phyloP scores from a whole-genome alignment of 176 grass and related monocot genomes.

The Paspalum notatum region DNA sequence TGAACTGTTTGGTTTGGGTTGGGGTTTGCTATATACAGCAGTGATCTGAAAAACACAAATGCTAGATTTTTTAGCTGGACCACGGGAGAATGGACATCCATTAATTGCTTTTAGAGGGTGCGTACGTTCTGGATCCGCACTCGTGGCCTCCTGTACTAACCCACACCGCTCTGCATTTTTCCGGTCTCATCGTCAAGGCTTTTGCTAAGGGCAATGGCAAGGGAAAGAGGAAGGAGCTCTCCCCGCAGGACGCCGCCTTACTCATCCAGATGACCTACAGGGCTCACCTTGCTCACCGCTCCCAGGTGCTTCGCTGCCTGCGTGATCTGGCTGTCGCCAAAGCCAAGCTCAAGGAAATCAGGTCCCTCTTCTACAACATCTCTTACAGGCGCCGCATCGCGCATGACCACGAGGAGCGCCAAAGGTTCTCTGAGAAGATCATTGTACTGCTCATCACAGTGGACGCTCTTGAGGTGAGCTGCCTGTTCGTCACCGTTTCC shows the following conservation, averaged over 20 bases:
- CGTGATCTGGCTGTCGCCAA: constrained; percentile 84
- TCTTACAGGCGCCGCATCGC: constrained; percentile 55
- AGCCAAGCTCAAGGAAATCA: constrained; percentile 87
- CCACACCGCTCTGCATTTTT: not conserved
- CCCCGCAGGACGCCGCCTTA: constrained; percentile 75
- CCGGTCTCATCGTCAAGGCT: constrained; percentile 36
- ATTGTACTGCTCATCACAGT: constrained; percentile 89
- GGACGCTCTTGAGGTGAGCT: constrained; percentile 77
- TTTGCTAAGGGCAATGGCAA: constrained; percentile 62
- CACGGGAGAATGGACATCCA: no score
- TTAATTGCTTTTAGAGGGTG: no score
- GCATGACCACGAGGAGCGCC: constrained; percentile 61
- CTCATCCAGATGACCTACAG: constrained; percentile 80
- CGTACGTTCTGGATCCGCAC: not conserved
- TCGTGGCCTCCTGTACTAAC: not conserved
- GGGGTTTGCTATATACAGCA: no score
- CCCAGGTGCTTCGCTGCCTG: constrained; percentile 82
- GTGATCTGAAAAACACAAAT: no score
- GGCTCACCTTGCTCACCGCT: constrained; percentile 79
- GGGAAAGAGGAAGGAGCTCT: constrained; percentile 77
- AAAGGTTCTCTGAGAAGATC: constrained; percentile 89
- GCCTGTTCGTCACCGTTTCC: not conserved
- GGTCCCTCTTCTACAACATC: constrained; percentile 77
- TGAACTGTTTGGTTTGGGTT: not conserved
- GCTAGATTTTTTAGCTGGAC: no score